phyloP scores from a whole-genome alignment of 371 early-diverging fungal genomes.

The Encephalitozoon romaleae region DNA sequence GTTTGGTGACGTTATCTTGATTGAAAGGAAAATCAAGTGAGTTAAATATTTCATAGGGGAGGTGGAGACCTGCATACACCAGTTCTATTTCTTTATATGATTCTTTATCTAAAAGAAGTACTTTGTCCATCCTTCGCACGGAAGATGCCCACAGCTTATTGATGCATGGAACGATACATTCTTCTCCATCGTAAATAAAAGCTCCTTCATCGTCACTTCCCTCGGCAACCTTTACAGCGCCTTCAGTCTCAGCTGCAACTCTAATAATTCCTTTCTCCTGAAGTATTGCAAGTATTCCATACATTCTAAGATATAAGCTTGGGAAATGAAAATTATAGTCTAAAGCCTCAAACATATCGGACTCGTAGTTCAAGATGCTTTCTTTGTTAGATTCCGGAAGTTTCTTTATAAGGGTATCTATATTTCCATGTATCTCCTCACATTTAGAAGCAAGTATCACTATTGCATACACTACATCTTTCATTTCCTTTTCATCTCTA shows the following conservation, averaged over 20 bases:
- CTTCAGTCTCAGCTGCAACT: background rate
- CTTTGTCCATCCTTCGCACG: background rate
- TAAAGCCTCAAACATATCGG: background rate
- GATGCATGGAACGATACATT: background rate
- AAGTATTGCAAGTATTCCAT: background rate
- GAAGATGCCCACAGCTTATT: background rate
- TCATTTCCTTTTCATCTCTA: background rate
- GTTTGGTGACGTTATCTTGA: background rate
- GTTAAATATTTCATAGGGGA: background rate
- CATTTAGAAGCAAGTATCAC: conserved; percentile 18
- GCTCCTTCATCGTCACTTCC: background rate
- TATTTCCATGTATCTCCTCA: conserved; percentile 8
- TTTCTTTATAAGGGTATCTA: background rate
- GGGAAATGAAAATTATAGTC: conserved; percentile 5
- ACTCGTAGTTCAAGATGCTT: conserved; percentile 5
- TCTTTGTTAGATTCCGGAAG: background rate
- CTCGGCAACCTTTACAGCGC: background rate
- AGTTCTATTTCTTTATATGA: conserved; percentile 9
- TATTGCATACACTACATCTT: background rate
- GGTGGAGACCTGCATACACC: background rate
- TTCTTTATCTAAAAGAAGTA: background rate
- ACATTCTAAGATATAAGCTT: conserved; percentile 12
- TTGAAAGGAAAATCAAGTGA: background rate
- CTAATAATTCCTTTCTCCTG: background rate
- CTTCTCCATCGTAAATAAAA: background rate